Evolutionary conservation across 2,329 filamentous ascomycete genomes (phyloP).

Genomic region (Trichoderma cornu-damae): DNA sequence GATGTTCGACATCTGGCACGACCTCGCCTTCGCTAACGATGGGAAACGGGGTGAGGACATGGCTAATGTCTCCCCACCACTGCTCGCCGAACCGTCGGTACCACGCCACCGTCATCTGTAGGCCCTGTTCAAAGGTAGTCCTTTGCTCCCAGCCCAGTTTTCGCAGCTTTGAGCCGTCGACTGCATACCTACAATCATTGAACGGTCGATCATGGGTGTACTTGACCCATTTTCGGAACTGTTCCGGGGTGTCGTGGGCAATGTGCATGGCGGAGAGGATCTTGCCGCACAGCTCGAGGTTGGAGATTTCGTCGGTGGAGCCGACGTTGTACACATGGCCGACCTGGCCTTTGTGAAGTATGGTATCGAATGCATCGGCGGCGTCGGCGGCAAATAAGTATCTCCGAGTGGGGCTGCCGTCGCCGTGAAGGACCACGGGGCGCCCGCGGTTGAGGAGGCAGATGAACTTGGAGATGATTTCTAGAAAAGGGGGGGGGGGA

Average conservation of each 20-base stretch:
- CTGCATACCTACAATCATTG: slow-evolving; percentile 69
- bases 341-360: slow-evolving; percentile 68
- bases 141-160: slow-evolving; percentile 65
- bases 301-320: slow-evolving; percentile 72
- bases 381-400: slow-evolving; percentile 78
- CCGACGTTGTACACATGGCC: slow-evolving; percentile 80
- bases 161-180: slow-evolving; percentile 63
- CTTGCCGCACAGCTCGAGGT: slow-evolving; percentile 61
- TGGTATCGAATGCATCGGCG: slow-evolving; percentile 76
- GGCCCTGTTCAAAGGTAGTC: slow-evolving; percentile 58
- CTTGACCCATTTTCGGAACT: slow-evolving; percentile 61
- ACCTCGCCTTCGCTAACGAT: slow-evolving; percentile 53
- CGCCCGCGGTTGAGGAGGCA: slow-evolving; percentile 62
- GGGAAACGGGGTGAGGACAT: slow-evolving; percentile 64
- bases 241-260: slow-evolving; percentile 43
- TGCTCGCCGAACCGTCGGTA: slow-evolving; percentile 60
- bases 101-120: slow-evolving; percentile 63
- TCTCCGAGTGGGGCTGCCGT: slow-evolving; percentile 66
- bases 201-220: slow-evolving; percentile 75
- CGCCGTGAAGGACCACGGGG: slow-evolving; percentile 69
- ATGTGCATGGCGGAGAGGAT: slow-evolving; percentile 60
- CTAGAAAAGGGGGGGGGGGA: slow-evolving; percentile 41
- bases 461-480: slow-evolving; percentile 79
- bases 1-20: slow-evolving; percentile 43
- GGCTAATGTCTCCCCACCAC: slow-evolving; percentile 69